Evolutionary conservation across 495 filamentous ascomycete genomes (phyloP).

Genomic region (Filosporella fistucella): DNA sequence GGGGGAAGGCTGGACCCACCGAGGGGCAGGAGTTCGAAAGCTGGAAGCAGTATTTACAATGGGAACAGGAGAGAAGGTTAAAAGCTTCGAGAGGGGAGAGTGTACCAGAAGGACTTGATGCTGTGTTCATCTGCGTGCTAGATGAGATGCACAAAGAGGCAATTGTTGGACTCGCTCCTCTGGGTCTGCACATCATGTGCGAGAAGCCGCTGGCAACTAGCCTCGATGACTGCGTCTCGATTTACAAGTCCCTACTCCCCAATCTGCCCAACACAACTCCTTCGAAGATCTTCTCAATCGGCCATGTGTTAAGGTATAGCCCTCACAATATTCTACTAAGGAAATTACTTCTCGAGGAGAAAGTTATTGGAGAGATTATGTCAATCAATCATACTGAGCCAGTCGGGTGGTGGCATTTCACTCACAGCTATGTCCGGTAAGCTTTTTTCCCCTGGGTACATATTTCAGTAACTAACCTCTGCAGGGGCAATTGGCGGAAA

Average conservation of each 20-base stretch:
- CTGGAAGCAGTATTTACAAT: conserved; percentile 70
- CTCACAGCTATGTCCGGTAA: conserved; percentile 83
- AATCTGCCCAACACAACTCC: conserved; percentile 28
- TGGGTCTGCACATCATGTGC: conserved; percentile 81
- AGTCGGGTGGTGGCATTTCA: conserved; percentile 94
- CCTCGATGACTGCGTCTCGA: conserved; percentile 67
- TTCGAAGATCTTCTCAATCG: conserved; percentile 72
- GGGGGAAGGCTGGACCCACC: conserved; percentile 41
- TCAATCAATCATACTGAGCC: conserved; percentile 90
- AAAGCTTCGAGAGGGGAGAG: conserved; percentile 27
- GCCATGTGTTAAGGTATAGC: conserved; percentile 76
- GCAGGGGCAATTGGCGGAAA: conserved; percentile 85
- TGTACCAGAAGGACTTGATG: conserved; percentile 61
- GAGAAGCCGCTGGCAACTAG: conserved; percentile 90
- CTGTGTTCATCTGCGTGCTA: conserved; percentile 79
- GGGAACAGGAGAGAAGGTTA: conserved; percentile 52
- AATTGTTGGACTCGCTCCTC: conserved; percentile 60
- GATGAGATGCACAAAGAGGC: conserved; percentile 85
- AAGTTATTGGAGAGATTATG: conserved; percentile 78
- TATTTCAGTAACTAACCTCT: not conserved
- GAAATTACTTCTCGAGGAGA: conserved; percentile 67
- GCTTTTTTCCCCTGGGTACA: conserved; percentile 4
- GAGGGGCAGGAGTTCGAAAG: conserved; percentile 61
- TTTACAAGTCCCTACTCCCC: conserved; percentile 53
- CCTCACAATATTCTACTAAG: conserved; percentile 86